Evolutionary conservation across 2,329 filamentous ascomycete species (phyloP).

Genomic region (Teratosphaeria nubilosa): DNA sequence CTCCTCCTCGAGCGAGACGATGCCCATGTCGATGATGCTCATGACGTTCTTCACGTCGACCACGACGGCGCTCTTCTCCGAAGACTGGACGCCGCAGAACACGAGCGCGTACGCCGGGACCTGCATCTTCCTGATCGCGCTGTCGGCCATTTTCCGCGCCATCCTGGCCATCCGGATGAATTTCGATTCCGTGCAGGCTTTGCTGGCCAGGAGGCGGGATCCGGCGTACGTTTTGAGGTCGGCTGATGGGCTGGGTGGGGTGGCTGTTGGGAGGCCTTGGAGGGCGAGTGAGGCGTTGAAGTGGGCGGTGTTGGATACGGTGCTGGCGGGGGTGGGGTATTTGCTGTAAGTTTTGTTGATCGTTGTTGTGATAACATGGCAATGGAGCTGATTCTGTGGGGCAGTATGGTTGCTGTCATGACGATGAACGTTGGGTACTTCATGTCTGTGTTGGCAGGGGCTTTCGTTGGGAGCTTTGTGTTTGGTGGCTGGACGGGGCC

Average conservation of each 20-base stretch:
- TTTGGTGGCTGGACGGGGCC: slow-evolving; percentile 16
- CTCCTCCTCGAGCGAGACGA: slow-evolving; percentile 16
- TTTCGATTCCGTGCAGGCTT: slow-evolving; percentile 9
- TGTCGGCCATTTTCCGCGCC: slow-evolving; percentile 58
- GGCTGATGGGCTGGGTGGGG: slow-evolving; percentile 4
- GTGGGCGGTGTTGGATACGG: slow-evolving; percentile 57
- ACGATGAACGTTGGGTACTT: slow-evolving; percentile 79
- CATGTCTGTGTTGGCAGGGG: slow-evolving; percentile 59
- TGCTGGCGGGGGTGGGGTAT: slow-evolving; percentile 66
- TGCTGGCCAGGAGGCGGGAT: slow-evolving; percentile 1
- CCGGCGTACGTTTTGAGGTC: background rate
- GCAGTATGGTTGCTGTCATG: slow-evolving; percentile 87
- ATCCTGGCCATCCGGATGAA: slow-evolving; percentile 22
- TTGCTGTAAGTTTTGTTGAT: slow-evolving; percentile 60
- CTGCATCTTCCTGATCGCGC: slow-evolving; percentile 73
- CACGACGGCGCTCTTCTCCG: slow-evolving; percentile 54
- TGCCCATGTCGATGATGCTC: slow-evolving; percentile 34
- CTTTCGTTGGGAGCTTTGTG: slow-evolving; percentile 56
- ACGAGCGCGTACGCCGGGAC: slow-evolving; percentile 69
- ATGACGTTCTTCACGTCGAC: slow-evolving; percentile 56
- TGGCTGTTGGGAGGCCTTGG: slow-evolving; percentile 50
- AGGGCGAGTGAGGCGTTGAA: slow-evolving; percentile 67
- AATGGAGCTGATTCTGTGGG: slow-evolving; percentile 4
- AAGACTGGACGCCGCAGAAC: slow-evolving; percentile 59
- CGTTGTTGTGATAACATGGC: background rate